These are phyloP conservation scores for Aspergillus novofumigatus DNA, from an alignment of 2,329 filamentous ascomycete genomes.

Conservation along the genomic window DNA sequence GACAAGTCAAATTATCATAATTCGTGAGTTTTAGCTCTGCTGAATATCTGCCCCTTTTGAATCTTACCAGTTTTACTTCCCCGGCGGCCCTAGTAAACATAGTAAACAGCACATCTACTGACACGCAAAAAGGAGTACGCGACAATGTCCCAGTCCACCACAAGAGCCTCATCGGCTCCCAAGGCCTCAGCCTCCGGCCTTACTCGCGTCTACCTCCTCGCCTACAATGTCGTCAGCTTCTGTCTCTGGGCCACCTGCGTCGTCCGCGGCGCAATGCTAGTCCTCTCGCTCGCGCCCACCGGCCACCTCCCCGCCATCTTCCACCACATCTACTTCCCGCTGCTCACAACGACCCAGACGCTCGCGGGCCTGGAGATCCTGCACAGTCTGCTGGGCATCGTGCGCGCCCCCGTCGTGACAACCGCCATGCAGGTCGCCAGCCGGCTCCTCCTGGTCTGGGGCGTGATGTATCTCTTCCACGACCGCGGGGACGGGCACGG, in stretches of 20 bases:
- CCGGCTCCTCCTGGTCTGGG: conserved; percentile 86
- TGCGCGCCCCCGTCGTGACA: conserved; percentile 78
- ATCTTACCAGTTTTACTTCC: too few species aligned
- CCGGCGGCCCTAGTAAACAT: not conserved
- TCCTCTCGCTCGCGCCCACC: conserved; percentile 48
- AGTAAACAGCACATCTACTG: not conserved
- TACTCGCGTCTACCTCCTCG: conserved; percentile 68
- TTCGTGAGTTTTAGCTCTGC: not conserved
- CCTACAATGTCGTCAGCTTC: conserved; percentile 79
- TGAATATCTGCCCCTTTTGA: too few species aligned
- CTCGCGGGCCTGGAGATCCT: conserved; percentile 76
- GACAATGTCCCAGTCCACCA: conserved; percentile 12
- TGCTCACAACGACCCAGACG: conserved; percentile 67
- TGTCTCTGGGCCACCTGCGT: conserved; percentile 76
- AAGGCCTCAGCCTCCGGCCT: conserved; percentile 37
- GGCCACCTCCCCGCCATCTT: conserved; percentile 42
- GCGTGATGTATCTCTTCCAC: conserved; percentile 71
- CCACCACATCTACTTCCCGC: conserved; percentile 40
- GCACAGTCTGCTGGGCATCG: conserved; percentile 74
- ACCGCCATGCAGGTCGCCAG: conserved; percentile 87
- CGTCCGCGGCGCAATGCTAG: conserved; percentile 59
- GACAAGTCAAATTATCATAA: not conserved
- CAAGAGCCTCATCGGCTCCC: conserved; percentile 6
- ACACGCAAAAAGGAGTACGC: conserved; percentile 1
- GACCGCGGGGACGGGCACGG: conserved; percentile 60